These are phyloP conservation scores for Beauveria rudraprayagi DNA, from an alignment of 2,329 filamentous ascomycete genomes.

Conservation along the genomic window DNA sequence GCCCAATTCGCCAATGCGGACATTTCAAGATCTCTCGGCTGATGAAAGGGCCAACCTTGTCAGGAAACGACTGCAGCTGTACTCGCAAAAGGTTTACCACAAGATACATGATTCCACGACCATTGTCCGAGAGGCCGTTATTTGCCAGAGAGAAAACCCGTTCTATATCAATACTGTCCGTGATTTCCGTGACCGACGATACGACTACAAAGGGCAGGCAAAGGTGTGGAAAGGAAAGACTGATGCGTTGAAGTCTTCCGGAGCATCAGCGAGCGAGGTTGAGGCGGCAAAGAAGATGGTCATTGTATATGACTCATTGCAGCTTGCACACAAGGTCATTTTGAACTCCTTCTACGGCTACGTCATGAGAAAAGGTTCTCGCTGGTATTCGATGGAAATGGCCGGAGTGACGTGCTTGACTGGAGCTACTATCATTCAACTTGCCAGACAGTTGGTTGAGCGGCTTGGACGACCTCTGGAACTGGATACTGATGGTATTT, in stretches of 20 bases:
- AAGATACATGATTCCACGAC: conserved; percentile 95
- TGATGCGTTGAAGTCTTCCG: conserved; percentile 73
- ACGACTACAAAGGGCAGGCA: conserved; percentile 96
- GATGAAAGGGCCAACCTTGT: conserved; percentile 78
- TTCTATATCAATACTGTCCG: conserved; percentile 97
- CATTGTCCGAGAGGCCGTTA: conserved; percentile 90
- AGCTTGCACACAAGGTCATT: conserved; percentile 97
- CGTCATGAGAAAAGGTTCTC: conserved; percentile 96
- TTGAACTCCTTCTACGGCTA: conserved; percentile 98
- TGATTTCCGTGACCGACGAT: conserved; percentile 91
- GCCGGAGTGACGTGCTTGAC: conserved; percentile 96
- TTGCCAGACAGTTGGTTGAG: conserved; percentile 89
- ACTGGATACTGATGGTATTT: conserved; percentile 96
- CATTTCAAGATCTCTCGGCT: conserved; percentile 70
- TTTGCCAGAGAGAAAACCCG: conserved; percentile 94
- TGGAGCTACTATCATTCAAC: conserved; percentile 91
- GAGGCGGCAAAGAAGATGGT: conserved; percentile 99
- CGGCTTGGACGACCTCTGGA: conserved; percentile 87
- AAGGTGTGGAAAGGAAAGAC: conserved; percentile 99
- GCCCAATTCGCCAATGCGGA: conserved; percentile 59
- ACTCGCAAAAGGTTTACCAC: conserved; percentile 98
- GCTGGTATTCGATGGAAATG: conserved; percentile 99
- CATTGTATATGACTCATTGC: conserved; percentile 86
- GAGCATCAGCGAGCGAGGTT: conserved; percentile 66
- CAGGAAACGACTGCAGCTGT: conserved; percentile 81